phyloP scores from a whole-genome alignment of 1,284 basidiomycete genomes.

The Moesziomyces sp. region DNA sequence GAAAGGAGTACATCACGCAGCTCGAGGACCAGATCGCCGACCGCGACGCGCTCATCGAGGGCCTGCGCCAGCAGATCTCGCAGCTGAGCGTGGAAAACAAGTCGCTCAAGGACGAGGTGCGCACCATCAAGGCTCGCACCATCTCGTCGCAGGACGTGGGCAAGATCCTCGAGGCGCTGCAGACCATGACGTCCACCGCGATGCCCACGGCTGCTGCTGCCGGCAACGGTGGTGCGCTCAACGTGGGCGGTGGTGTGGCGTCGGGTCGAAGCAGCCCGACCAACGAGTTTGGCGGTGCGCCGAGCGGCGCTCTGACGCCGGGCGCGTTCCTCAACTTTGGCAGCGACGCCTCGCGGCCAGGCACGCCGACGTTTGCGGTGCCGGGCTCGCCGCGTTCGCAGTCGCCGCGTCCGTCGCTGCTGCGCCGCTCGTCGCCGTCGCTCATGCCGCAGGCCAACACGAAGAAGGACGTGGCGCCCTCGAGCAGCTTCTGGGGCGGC shows the following conservation, averaged over 20 bases:
- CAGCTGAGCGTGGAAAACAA: slow-evolving; percentile 83
- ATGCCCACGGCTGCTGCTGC: slow-evolving; percentile 1
- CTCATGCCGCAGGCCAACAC: slow-evolving; percentile 46
- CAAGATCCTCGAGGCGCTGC: slow-evolving; percentile 76
- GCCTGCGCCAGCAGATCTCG: slow-evolving; percentile 85
- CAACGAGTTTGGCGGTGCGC: slow-evolving; percentile 12
- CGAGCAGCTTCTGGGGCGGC: slow-evolving; percentile 52
- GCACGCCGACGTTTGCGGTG: slow-evolving; percentile 34
- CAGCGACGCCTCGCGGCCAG: slow-evolving; percentile 21
- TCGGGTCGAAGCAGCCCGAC: slow-evolving; percentile 29
- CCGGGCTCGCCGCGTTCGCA: slow-evolving; percentile 45
- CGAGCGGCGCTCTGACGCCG: slow-evolving; percentile 20
- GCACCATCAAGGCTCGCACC: slow-evolving; percentile 75
- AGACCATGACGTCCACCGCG: slow-evolving; percentile 72
- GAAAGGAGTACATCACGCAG: slow-evolving; percentile 94
- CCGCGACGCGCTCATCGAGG: slow-evolving; percentile 87
- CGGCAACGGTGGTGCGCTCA: too few species aligned
- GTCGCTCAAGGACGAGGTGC: slow-evolving; percentile 73
- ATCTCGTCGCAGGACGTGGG: slow-evolving; percentile 54
- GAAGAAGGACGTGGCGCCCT: slow-evolving; percentile 51
- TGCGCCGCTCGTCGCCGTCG: slow-evolving; percentile 29
- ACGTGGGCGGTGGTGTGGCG: not conserved
- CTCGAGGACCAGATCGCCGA: slow-evolving; percentile 93
- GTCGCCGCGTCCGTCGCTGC: slow-evolving; percentile 40
- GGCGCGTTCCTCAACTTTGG: slow-evolving; percentile 43